Evolutionary conservation across 108 stramenopile genomes (phyloP), one percentile per base, ranked within the genome.

Genomic region (Bacterosira constricta): DNA sequence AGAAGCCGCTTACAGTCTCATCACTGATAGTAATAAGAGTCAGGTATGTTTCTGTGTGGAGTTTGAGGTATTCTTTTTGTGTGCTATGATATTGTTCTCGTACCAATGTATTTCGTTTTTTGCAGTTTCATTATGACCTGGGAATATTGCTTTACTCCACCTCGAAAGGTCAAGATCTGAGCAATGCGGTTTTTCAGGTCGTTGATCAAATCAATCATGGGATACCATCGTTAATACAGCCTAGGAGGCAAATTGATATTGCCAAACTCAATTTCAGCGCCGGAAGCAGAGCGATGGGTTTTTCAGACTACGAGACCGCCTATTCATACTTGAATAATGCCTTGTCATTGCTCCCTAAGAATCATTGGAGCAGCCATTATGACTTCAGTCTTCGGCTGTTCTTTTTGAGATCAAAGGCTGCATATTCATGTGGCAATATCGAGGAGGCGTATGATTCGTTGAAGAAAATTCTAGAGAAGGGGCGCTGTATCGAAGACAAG

Each of bases 1-100:
- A 57, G 83, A 86, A 56, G 80, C 86, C 17, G 80, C 86, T 9
- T 86, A 86, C 45, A 63, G 51, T 6, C 46, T 86, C 53, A 72
- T 86, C 4, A 17, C 63, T 29, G 47, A 67, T 0, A 37, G 62
- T 25, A 63, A 70, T 0, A 68, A 46, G 34, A 27, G 50, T 30
- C 45, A 58, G 51, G 51, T 52, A 42, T 7, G 15, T 8, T 42
- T 42, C 9, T 42, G 18, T 21, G 49, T 17, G 49, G 20, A 21
- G 18, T 50, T 17, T 3, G 20, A 20, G n/a, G 18, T 21, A 23
- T 50, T 50, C 5, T 50, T 4, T n/a, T n/a, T n/a, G n/a, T n/a
- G n/a, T n/a, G n/a, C 17, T 50, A 17, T 1, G 49, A 23, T 27
- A 3, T 5, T 7, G 17, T 50, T 2, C 5, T 52, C n/a, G 41